Evolutionary conservation across 164 flowering plant species (phyloP), one percentile per base, ranked within the genome.

Genomic region (Sextonia rubra): DNA sequence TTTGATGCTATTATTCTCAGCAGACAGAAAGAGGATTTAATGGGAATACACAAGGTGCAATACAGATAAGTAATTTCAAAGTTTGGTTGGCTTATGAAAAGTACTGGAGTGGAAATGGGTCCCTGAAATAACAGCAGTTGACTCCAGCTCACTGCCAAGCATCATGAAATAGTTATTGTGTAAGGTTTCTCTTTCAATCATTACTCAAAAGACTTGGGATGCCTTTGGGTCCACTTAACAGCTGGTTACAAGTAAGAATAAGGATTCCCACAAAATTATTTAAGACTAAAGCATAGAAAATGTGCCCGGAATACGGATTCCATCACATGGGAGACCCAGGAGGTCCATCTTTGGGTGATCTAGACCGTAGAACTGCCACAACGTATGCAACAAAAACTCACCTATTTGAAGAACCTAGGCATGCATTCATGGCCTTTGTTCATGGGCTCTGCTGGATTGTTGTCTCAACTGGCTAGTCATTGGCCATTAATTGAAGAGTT

Each of bases 181-280:
- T 12, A 63, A 64, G 68, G 60, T 47, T 18, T 63, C 66, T 73
- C 69, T 80, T 77, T 81, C 80, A 79, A 37, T 80, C 69, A 60
- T 68, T 69, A 5, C 44, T 29, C 17, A 29, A 37, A 32, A 74
- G 82, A 76, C 78, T 80, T 79, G 66, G 79, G 70, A 74, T 67
- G 67, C 62, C 70, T 66, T 37, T 37, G 44, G 44, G 81, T 82
- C 88, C 89, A 84, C 75, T 84, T 77, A 67, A 81, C 88, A 86
- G 89, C 89, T 86, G 89, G 68, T 85, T 77, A 74, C 81, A 80
- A 85, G 12, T 80, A 82, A 70, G 71, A 78, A 77, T 74, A 73
- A 47, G 63, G 74, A 74, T 69, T 68, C 55, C 82, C 85, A 76
- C 76, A 37, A 37, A 32, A 37, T 37, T 8, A 37, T 37, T 32